Evolutionary conservation across 2,329 filamentous ascomycete species (phyloP), one percentile per base, ranked within the genome.

Genomic region (Fusarium sp.): DNA sequence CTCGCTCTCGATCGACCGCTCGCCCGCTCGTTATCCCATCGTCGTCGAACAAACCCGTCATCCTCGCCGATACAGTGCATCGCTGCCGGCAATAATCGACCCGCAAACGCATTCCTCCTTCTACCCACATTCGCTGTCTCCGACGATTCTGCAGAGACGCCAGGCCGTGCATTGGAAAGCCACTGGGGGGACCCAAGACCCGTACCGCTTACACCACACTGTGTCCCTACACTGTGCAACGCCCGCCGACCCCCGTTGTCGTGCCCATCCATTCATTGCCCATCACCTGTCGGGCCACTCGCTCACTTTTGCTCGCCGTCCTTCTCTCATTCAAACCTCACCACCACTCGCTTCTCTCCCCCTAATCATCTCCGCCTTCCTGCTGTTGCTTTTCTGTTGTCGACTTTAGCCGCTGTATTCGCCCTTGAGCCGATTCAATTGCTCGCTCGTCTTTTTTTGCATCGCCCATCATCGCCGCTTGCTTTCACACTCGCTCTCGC

Each of bases 301-400:
- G 65, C 60, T 67, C 48, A 31, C 44, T 52, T 55, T 65, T 66
- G 58, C 62, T 74, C 59, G 52, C 61, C 59, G 46, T 66, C 55
- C 48, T 70, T 65, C 65, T 71, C 66, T 68, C 62, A 55, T 64
- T 74, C 73, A 74, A 71, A 72, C 72, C 66, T 75, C 71, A 73
- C 66, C 70, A 69, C 60, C 60, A 62, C 62, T 62, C 60, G 62
- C 68, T 72, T 66, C 48, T 11, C 10, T 15, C 51, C 62, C 59
- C 66, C 64, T 75, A 74, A 75, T 73, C 52, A 70, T 66, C 66
- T 54, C 54, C 53, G 68, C 44, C 53, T 44, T 68, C 34, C 48
- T 62, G 43, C 66, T 62, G 52, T 65, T 73, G 66, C 60, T 60
- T 75, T 72, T 66, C 53, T 59, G 63, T 72, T 65, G 44, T 73